A percentile compares a stretch with the other conserved stretches of the same genome.
Conservation (phyloP, 2,329 filamentous ascomycete genomes). For the Arthrinium phaeospermum region DNA sequence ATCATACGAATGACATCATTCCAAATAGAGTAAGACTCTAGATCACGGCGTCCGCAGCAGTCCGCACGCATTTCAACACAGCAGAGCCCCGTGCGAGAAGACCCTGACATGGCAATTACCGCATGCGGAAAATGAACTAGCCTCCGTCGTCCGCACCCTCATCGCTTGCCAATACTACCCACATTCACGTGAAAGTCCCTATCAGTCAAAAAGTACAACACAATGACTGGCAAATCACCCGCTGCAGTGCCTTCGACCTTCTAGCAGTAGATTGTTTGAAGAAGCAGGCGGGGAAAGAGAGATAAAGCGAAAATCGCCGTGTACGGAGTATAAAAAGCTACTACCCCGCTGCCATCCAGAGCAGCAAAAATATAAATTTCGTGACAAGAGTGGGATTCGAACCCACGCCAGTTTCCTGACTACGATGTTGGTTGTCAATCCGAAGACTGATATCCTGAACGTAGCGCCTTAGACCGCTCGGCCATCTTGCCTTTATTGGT, state of each 20-base stretch:
- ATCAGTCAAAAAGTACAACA: background rate
- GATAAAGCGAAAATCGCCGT: background rate
- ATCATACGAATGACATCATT: conserved; percentile 13
- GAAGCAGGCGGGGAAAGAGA: background rate
- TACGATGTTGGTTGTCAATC: background rate
- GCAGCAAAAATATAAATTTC: background rate
- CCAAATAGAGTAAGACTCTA: conserved; percentile 12
- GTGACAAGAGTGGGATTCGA: conserved; percentile 20
- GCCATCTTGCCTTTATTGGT: conserved; percentile 7
- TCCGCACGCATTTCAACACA: background rate
- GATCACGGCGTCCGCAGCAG: conserved; percentile 8
- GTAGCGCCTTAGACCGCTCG: conserved; percentile 19
- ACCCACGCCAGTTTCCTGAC: conserved; percentile 19
- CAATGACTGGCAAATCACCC: background rate
- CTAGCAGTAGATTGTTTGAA: background rate
- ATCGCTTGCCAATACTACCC: background rate
- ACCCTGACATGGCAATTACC: conserved; percentile 10
- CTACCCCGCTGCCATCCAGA: background rate
- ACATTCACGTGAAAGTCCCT: background rate
- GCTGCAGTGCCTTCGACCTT: background rate
- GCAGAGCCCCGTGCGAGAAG: conserved; percentile 1
- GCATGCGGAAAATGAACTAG: conserved; percentile 2
- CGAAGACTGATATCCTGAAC: conserved; percentile 11
- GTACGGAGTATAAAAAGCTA: background rate
- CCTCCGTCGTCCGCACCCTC: background rate